A percentile compares a stretch with the other conserved stretches of the same genome.
These are phyloP conservation scores for Coprinopsis sp. DNA, from an alignment of 768 basidiomycete species.

Conservation along the genomic window DNA sequence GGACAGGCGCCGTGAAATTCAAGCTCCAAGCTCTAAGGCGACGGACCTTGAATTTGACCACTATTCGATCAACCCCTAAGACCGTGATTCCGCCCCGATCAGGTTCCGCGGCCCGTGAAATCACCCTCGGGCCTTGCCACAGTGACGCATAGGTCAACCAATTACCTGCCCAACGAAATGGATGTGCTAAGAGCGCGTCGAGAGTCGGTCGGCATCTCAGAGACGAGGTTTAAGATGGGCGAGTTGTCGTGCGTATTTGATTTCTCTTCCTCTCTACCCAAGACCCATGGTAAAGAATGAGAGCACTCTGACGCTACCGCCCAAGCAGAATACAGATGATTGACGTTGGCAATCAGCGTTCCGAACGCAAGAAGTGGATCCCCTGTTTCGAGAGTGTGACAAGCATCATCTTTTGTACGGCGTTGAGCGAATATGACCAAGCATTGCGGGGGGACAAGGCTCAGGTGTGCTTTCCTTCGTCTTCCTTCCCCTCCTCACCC, in stretches of 20 bases:
- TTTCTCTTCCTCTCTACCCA: neutral
- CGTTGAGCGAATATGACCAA: conserved; percentile 72
- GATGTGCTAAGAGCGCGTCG: conserved; percentile 84
- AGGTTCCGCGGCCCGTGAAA: too few species aligned
- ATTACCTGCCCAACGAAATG: conserved; percentile 78
- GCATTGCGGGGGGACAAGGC: conserved; percentile 63
- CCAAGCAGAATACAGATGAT: conserved; percentile 57
- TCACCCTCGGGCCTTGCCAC: too few species aligned
- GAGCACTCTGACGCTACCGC: neutral
- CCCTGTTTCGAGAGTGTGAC: conserved; percentile 62
- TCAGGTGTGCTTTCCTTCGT: conserved; percentile 37
- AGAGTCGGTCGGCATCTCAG: conserved; percentile 89
- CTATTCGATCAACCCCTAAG: too few species aligned
- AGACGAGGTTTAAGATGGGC: conserved; percentile 78
- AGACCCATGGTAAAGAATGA: too few species aligned
- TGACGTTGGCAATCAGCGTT: conserved; percentile 79
- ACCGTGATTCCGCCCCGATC: too few species aligned
- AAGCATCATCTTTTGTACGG: conserved; percentile 63
- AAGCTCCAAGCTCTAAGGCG: too few species aligned
- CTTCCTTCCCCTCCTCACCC: neutral
- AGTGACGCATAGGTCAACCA: conserved; percentile 79
- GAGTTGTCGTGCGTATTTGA: conserved; percentile 53
- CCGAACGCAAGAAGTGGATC: conserved; percentile 81
- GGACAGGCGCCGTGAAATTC: too few species aligned
- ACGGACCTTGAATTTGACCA: too few species aligned